These are phyloP conservation scores for Pleurotus cornucopiae DNA, from an alignment of 768 basidiomycete genomes.

Conservation along the genomic window DNA sequence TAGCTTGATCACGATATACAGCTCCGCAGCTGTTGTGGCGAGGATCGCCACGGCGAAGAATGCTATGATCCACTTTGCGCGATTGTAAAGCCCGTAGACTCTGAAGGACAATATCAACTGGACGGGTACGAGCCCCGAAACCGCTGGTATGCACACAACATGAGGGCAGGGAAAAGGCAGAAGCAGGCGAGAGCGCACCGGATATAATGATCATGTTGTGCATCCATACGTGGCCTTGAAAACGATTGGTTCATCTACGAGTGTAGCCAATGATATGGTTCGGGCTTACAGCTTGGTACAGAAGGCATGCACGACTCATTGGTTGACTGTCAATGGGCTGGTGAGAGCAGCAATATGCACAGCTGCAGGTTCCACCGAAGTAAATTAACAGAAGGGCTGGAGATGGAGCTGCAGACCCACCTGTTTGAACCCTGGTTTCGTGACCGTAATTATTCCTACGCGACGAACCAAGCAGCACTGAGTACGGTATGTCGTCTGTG, in stretches of 20 bases:
- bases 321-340: not conserved
- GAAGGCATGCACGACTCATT: not conserved
- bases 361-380: not conserved
- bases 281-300: not conserved
- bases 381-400: not conserved
- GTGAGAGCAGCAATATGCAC: not conserved
- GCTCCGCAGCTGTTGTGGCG: not conserved
- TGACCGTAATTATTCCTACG: not conserved
- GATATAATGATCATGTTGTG: not conserved
- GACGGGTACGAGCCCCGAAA: not conserved
- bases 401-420: not conserved
- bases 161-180: not conserved
- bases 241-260: not conserved
- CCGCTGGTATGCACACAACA: not conserved
- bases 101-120: conserved; percentile 1
- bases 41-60: not conserved
- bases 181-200: not conserved
- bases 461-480: not conserved
- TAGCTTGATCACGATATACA: not conserved
- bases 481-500: no score
- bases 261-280: not conserved
- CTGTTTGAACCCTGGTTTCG: not conserved
- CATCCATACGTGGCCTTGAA: not conserved
- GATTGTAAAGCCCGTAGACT: not conserved
- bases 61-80: not conserved